Percentiles rank a stretch among this genome's conserved stretches.
Evolutionary conservation across 805 yeast species (phyloP).

Genomic region (Kazachstania martiniae): DNA sequence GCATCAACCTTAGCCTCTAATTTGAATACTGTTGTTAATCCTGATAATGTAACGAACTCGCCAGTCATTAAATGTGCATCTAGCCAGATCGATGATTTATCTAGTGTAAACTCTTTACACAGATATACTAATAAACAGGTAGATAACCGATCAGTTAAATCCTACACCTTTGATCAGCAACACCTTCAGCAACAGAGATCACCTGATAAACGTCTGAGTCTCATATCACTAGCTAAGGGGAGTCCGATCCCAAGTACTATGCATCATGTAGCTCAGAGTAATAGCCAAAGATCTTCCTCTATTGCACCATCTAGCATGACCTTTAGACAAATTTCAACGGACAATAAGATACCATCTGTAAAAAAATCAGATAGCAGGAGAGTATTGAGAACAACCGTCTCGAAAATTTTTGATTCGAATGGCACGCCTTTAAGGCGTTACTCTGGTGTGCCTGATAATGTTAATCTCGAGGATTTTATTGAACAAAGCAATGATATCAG

Average conservation of each 20-base stretch:
- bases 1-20: constrained; percentile 1
- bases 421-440: constrained; percentile 65
- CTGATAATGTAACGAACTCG: constrained; percentile 2
- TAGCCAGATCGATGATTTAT: constrained; percentile 10
- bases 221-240: constrained; percentile 11
- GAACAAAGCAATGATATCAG: constrained; percentile 29
- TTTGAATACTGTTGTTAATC: constrained; percentile 8
- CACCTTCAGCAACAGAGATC: constrained; percentile 8
- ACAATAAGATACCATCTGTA: constrained; percentile 1
- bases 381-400: constrained; percentile 55
- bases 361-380: constrained; percentile 9
- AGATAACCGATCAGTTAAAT: constrained; percentile 19
- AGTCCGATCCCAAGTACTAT: not conserved
- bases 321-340: constrained; percentile 7
- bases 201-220: constrained; percentile 20
- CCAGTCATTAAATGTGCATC: constrained; percentile 1
- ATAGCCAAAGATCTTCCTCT: constrained; percentile 1
- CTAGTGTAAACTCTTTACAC: constrained; percentile 13
- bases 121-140: constrained; percentile 6
- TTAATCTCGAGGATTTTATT: constrained; percentile 33
- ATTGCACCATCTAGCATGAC: constrained; percentile 11
- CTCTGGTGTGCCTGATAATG: constrained; percentile 59
- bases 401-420: constrained; percentile 60
- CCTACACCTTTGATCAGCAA: constrained; percentile 13
- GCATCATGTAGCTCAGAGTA: constrained; percentile 1